These are phyloP conservation scores for Coniferiporia weirii DNA, from an alignment of 1,284 basidiomycete genomes.

Conservation along the genomic window DNA sequence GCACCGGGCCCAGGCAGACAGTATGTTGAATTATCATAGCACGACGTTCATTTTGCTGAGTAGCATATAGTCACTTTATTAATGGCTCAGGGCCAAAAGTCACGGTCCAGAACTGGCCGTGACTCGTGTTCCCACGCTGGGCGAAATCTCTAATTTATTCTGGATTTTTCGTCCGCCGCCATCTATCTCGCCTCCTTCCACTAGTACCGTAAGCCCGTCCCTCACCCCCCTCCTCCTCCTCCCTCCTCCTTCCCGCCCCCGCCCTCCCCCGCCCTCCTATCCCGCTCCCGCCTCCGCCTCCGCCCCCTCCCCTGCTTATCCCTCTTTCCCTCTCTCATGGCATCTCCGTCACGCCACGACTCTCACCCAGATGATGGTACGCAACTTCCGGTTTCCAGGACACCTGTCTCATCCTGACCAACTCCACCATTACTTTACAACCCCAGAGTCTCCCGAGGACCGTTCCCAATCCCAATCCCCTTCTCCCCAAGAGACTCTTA, in stretches of 20 bases:
- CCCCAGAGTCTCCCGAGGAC: constrained; percentile 10
- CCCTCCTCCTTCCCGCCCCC: constrained; percentile 10
- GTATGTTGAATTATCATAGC: not conserved
- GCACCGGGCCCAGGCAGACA: not conserved
- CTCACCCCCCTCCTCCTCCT: constrained; percentile 1
- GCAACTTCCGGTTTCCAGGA: not conserved
- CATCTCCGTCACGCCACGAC: constrained; percentile 19
- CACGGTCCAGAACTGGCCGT: not conserved
- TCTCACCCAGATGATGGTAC: constrained; percentile 11
- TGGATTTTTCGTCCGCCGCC: not conserved
- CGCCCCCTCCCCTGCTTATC: constrained; percentile 24
- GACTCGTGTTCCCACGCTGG: not conserved
- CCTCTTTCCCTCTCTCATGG: constrained; percentile 27
- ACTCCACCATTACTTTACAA: not conserved
- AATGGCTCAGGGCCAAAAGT: not conserved
- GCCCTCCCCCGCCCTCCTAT: constrained; percentile 3
- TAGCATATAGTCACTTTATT: not conserved
- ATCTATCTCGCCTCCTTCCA: not conserved
- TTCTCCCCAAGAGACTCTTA: constrained; percentile 63
- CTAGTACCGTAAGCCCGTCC: not conserved
- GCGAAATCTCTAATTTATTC: not conserved
- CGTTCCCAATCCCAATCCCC: constrained; percentile 64
- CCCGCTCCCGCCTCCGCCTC: not conserved
- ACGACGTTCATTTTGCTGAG: no score
- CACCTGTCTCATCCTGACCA: not conserved